Evolutionary conservation across 140 eudicot species (phyloP).

Genomic region (Ambrosia hybrid): DNA sequence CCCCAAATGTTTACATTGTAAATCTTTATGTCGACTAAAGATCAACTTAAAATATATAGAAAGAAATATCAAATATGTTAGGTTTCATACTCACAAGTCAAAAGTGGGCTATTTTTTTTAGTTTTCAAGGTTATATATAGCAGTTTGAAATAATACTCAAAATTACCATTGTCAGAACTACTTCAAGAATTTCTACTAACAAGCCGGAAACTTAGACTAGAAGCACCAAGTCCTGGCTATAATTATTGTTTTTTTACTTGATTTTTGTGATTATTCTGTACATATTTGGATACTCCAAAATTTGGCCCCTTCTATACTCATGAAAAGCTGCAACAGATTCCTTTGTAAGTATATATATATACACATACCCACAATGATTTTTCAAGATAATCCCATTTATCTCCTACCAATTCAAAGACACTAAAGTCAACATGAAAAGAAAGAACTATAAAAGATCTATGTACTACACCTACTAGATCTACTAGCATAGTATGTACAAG

Average conservation of each 20-base stretch:
- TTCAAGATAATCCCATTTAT: slow-evolving; percentile 3
- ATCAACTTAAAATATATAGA: background rate
- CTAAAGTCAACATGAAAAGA: slow-evolving; percentile 18
- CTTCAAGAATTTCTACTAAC: background rate
- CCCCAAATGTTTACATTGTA: background rate
- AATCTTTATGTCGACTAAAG: background rate
- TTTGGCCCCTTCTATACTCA: slow-evolving; percentile 19
- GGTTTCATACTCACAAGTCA: slow-evolving; percentile 3
- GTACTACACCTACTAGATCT: slow-evolving; percentile 26
- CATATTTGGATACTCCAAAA: slow-evolving; percentile 13
- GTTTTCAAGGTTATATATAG: background rate
- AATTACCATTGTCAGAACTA: background rate
- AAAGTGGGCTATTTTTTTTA: background rate
- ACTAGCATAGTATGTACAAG: slow-evolving; percentile 16
- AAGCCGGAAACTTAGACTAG: slow-evolving; percentile 24
- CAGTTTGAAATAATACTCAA: background rate
- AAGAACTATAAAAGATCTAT: slow-evolving; percentile 15
- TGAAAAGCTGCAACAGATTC: slow-evolving; percentile 35
- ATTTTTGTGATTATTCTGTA: slow-evolving; percentile 12
- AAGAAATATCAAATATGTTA: background rate
- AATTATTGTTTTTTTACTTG: background rate
- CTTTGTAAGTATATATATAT: background rate
- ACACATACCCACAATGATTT: slow-evolving; percentile 5
- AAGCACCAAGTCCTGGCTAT: slow-evolving; percentile 22
- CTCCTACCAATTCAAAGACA: slow-evolving; percentile 23